Evolutionary conservation across 768 basidiomycete genomes (phyloP).

Genomic region (Hebeloma cylindrosporum): DNA sequence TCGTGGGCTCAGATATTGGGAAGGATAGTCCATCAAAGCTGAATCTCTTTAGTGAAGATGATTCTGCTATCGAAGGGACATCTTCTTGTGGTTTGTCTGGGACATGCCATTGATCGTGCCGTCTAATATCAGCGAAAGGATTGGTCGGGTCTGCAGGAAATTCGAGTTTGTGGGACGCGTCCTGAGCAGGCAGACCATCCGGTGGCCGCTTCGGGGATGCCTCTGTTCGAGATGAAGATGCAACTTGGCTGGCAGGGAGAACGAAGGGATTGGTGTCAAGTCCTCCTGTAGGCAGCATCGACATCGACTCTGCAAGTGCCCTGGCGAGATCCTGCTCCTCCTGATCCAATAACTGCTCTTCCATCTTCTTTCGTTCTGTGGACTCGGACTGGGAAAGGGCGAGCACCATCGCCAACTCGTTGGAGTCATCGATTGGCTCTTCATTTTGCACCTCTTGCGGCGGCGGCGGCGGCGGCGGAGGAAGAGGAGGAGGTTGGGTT

Average conservation of each 20-base stretch:
- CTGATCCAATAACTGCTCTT: constrained; percentile 36
- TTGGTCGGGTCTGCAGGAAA: neutral
- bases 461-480: constrained; percentile 12
- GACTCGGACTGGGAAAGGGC: constrained; percentile 52
- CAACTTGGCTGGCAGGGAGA: neutral
- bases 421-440: constrained; percentile 33
- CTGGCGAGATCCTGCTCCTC: constrained; percentile 70
- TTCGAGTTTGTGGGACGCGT: neutral
- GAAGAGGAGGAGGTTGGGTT: constrained; percentile 10
- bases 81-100: constrained; percentile 8
- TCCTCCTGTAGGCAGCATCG: constrained; percentile 24
- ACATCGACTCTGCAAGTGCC: constrained; percentile 51
- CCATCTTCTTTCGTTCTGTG: constrained; percentile 28
- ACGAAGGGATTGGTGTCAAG: constrained; percentile 9
- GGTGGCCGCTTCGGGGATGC: neutral
- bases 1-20: neutral
- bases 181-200: neutral
- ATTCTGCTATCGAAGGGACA: neutral
- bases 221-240: neutral
- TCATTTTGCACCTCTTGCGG: constrained; percentile 10
- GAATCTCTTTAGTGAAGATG: neutral
- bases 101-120: constrained; percentile 21
- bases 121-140: constrained; percentile 18
- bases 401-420: constrained; percentile 46
- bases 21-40: neutral